These are phyloP conservation scores for Beauveria sp. DNA, from an alignment of 2,329 filamentous ascomycete genomes.

Conservation along the genomic window DNA sequence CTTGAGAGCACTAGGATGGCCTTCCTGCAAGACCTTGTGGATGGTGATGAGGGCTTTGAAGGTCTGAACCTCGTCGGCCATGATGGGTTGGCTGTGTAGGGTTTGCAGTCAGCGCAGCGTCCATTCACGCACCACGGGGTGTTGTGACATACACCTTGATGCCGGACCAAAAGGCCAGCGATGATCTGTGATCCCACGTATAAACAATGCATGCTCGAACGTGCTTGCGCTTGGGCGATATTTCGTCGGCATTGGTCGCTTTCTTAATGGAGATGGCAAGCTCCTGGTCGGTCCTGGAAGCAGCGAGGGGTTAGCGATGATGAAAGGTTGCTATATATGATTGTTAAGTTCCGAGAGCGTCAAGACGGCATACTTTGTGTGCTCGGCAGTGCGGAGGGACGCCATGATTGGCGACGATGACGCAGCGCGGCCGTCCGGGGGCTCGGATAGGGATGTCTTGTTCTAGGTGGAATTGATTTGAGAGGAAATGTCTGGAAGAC, in stretches of 20 bases:
- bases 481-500: background rate
- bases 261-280: constrained; percentile 64
- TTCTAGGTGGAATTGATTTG: background rate
- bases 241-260: constrained; percentile 61
- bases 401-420: constrained; percentile 8
- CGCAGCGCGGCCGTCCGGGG: constrained; percentile 7
- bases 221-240: constrained; percentile 76
- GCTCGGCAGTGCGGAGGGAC: constrained; percentile 11
- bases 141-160: constrained; percentile 80
- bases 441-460: constrained; percentile 6
- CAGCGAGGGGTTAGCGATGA: background rate
- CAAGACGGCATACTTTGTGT: constrained; percentile 8
- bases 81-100: constrained; percentile 72
- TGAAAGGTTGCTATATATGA: no score
- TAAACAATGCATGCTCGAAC: constrained; percentile 97
- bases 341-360: background rate
- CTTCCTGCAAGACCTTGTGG: constrained; percentile 96
- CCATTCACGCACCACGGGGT: background rate
- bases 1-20: constrained; percentile 77
- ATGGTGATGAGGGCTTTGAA: constrained; percentile 98
- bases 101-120: background rate
- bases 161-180: constrained; percentile 89
- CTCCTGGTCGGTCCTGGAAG: constrained; percentile 57
- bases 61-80: constrained; percentile 96
- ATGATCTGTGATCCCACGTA: constrained; percentile 98